Percentiles rank a stretch among this genome's conserved stretches.
Conservation (phyloP, 2,329 filamentous ascomycete genomes). For the Calonectria leucothoes region DNA sequence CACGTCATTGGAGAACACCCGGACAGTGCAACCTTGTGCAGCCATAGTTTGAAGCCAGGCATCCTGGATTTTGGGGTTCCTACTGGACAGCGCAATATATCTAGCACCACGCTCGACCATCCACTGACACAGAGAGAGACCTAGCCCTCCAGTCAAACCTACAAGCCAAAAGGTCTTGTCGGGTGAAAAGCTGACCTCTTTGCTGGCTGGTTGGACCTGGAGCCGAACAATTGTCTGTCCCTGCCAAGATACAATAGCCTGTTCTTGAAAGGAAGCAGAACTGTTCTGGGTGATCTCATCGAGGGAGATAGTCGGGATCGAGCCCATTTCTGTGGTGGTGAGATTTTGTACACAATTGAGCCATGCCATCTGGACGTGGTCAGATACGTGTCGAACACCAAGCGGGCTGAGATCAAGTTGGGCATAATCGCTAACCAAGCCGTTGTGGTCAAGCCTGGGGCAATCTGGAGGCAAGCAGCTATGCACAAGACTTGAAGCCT, state of each 20-base stretch:
- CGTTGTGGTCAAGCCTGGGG: background rate
- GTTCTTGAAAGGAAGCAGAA: background rate
- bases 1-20: constrained; percentile 21
- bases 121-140: constrained; percentile 52
- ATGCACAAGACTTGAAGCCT: background rate
- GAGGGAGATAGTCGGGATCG: background rate
- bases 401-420: background rate
- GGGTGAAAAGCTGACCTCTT: constrained; percentile 28
- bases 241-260: background rate
- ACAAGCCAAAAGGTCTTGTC: constrained; percentile 49
- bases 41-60: constrained; percentile 37
- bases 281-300: background rate
- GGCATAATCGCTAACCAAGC: background rate
- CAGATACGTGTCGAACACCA: background rate
- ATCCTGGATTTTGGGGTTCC: constrained; percentile 48
- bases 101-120: constrained; percentile 53
- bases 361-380: background rate
- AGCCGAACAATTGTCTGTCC: background rate
- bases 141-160: constrained; percentile 48
- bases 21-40: constrained; percentile 8
- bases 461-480: background rate
- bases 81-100: constrained; percentile 52
- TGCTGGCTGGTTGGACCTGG: background rate
- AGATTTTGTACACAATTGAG: background rate
- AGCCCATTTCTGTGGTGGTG: background rate